Conservation (phyloP, 2,329 filamentous ascomycete genomes). For the Epichloe hybrida region DNA sequence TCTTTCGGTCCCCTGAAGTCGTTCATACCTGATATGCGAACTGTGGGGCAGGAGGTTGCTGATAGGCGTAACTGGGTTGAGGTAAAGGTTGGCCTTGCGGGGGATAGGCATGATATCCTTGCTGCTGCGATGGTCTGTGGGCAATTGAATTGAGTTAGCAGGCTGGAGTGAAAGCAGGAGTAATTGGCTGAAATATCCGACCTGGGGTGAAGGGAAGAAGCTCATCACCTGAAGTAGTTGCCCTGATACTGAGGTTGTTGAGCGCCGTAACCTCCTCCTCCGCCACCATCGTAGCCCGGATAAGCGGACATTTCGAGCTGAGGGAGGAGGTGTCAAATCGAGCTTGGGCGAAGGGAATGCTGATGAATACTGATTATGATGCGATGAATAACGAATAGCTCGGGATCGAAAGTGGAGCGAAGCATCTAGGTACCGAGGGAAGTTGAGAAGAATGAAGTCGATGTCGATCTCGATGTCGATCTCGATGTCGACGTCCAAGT, state of each 20-base stretch:
- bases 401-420: background rate
- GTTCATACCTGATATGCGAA: conserved; percentile 24
- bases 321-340: background rate
- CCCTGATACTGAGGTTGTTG: conserved; percentile 25
- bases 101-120: conserved; percentile 25
- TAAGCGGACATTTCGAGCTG: conserved; percentile 45
- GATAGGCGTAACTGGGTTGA: conserved; percentile 33
- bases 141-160: background rate
- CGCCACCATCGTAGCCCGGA: conserved; percentile 31
- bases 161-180: background rate
- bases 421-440: background rate
- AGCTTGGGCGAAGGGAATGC: background rate
- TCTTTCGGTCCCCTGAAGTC: conserved; percentile 19
- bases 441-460: background rate
- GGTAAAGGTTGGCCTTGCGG: conserved; percentile 33
- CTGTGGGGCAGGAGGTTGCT: conserved; percentile 27
- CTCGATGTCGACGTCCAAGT: too few species aligned
- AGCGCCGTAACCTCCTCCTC: conserved; percentile 30
- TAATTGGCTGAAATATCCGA: background rate
- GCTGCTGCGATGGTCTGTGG: conserved; percentile 6
- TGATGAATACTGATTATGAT: background rate
- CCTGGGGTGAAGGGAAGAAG: background rate
- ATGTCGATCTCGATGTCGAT: background rate
- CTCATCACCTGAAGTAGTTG: conserved; percentile 17
- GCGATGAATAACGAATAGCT: background rate